phyloP scores from a whole-genome alignment of 805 yeast genomes.

The Wickerhamiella spandovensis region DNA sequence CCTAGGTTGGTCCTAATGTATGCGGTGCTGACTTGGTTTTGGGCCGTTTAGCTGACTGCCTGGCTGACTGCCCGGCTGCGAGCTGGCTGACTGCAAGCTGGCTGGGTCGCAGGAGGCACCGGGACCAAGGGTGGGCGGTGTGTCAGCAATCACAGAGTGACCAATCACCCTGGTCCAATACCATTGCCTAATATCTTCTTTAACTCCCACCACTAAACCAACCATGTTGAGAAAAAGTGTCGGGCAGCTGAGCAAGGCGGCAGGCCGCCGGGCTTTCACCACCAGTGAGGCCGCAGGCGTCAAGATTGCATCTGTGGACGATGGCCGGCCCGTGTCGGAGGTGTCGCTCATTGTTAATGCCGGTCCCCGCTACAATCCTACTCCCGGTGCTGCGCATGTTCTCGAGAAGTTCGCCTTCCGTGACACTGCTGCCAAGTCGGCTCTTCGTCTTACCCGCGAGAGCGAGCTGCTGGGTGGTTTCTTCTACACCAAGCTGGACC shows the following conservation, averaged over 20 bases:
- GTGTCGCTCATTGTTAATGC: constrained; percentile 64
- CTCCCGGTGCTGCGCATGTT: constrained; percentile 77
- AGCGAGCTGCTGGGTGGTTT: constrained; percentile 85
- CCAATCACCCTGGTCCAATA: background rate
- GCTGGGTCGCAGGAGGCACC: background rate
- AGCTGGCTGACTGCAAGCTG: no score
- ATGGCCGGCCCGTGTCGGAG: constrained; percentile 55
- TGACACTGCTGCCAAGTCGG: constrained; percentile 71
- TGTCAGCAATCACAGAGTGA: background rate
- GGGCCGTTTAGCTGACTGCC: no score
- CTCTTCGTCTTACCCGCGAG: constrained; percentile 87
- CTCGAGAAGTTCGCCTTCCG: constrained; percentile 68
- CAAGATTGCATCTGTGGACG: constrained; percentile 27
- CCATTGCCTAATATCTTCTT: background rate
- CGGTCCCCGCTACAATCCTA: constrained; percentile 59
- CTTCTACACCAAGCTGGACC: constrained; percentile 53
- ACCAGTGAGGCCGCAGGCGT: constrained; percentile 20
- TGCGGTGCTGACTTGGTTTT: no score
- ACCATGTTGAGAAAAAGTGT: constrained; percentile 3
- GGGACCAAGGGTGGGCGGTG: background rate
- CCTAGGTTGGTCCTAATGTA: no score
- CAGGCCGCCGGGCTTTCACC: constrained; percentile 17
- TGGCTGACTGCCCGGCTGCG: no score
- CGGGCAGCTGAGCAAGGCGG: constrained; percentile 4
- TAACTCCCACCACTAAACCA: background rate